Conservation (phyloP, 306 rosid species). For the Argentina anserina region DNA sequence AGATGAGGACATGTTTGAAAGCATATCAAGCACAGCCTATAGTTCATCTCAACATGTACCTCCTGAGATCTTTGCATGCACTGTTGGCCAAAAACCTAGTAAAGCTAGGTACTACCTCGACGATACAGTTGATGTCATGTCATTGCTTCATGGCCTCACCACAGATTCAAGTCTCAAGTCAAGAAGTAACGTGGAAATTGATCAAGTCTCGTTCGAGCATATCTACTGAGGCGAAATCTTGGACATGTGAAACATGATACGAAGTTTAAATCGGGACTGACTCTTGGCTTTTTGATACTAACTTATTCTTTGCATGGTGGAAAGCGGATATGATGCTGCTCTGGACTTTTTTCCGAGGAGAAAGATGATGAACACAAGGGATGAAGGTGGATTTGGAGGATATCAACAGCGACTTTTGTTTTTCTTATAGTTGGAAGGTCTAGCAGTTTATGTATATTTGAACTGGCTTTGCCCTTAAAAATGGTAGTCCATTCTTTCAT, state of each 20-base stretch:
- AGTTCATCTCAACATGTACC: conserved; percentile 31
- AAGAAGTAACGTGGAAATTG: conserved; percentile 20
- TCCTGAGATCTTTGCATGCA: conserved; percentile 73
- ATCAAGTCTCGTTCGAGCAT: conserved; percentile 35
- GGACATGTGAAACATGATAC: neutral
- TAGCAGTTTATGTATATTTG: conserved; percentile 21
- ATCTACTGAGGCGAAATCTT: conserved; percentile 26
- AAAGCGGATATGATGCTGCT: conserved; percentile 13
- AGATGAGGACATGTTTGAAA: conserved; percentile 85
- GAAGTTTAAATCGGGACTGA: neutral
- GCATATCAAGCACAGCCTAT: conserved; percentile 48
- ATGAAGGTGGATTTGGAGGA: conserved; percentile 12
- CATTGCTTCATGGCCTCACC: conserved; percentile 52
- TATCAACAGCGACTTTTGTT: neutral
- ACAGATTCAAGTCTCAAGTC: conserved; percentile 31
- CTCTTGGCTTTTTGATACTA: conserved; percentile 19
- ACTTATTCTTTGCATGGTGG: conserved; percentile 23
- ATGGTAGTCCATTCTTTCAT: conserved; percentile 21
- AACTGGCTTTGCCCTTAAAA: conserved; percentile 17
- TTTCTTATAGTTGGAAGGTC: neutral
- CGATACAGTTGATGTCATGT: conserved; percentile 50
- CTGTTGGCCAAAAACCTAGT: conserved; percentile 83
- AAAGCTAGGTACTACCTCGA: conserved; percentile 81
- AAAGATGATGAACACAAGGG: conserved; percentile 15
- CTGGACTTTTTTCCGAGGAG: neutral